These are phyloP conservation scores for Chalaropsis ovoidea DNA, from an alignment of 2,329 filamentous ascomycete genomes.

Conservation along the genomic window DNA sequence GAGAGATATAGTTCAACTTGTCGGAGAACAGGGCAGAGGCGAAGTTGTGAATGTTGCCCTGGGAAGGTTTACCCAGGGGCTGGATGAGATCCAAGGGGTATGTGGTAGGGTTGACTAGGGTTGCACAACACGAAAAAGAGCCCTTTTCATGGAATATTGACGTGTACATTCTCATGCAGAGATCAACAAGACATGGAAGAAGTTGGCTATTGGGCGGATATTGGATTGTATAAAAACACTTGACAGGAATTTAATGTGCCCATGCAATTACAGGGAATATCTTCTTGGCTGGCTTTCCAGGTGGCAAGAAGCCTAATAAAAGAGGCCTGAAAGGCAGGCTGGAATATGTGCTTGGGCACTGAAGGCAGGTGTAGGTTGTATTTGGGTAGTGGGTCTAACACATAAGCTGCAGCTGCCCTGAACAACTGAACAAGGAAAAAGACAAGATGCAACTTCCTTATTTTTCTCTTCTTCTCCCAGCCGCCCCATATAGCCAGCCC, in stretches of 20 bases:
- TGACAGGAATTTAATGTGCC: neutral
- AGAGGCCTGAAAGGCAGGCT: neutral
- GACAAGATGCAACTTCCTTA: neutral
- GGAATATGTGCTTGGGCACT: neutral
- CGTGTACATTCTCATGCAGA: no score
- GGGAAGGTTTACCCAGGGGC: neutral
- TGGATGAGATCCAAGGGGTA: neutral
- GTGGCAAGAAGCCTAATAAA: neutral
- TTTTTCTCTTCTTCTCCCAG: slow-evolving; percentile 7
- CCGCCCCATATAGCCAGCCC: neutral
- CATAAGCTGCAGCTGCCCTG: neutral
- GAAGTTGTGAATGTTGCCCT: neutral
- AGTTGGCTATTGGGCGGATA: no score
- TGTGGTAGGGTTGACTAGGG: neutral
- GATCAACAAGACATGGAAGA: no score
- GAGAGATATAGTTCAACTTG: slow-evolving; percentile 1
- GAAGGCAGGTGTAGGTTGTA: neutral
- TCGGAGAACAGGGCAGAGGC: neutral
- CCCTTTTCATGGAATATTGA: neutral
- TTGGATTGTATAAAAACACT: no score
- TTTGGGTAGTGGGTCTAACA: neutral
- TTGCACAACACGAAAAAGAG: neutral
- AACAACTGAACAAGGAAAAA: neutral
- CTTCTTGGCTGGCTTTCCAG: no score
- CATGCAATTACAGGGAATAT: no score